A percentile compares a stretch with the other conserved stretches of the same genome.
phyloP scores from a whole-genome alignment of 805 yeast species.

The Candida loeiensis region DNA sequence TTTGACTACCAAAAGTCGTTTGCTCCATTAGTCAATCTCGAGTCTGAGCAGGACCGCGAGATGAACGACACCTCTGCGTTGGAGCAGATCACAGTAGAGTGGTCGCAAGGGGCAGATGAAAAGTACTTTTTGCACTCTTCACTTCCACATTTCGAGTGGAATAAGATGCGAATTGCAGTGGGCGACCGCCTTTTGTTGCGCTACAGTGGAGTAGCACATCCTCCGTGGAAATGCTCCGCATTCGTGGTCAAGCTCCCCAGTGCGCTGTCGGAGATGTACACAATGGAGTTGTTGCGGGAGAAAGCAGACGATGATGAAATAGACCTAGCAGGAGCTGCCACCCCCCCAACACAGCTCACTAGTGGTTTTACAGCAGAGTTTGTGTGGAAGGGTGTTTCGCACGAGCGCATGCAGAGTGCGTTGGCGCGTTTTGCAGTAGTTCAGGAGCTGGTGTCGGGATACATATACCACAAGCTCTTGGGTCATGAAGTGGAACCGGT shows the following conservation, averaged over 20 bases:
- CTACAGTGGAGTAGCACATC: constrained; percentile 46
- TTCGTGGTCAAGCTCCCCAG: constrained; percentile 69
- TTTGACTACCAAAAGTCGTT: constrained; percentile 80
- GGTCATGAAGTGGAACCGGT: constrained; percentile 74
- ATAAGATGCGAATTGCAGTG: constrained; percentile 66
- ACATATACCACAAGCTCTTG: constrained; percentile 69
- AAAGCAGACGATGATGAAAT: background rate
- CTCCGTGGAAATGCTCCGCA: constrained; percentile 67
- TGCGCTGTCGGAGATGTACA: constrained; percentile 2
- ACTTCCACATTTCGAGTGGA: constrained; percentile 62
- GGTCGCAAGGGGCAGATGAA: constrained; percentile 68
- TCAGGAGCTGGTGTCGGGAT: constrained; percentile 65
- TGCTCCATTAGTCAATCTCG: constrained; percentile 78
- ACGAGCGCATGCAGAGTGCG: constrained; percentile 80
- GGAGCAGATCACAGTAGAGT: constrained; percentile 65
- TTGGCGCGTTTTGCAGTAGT: constrained; percentile 67
- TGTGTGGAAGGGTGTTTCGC: constrained; percentile 85
- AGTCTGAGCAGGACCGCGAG: constrained; percentile 74
- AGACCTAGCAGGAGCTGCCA: background rate
- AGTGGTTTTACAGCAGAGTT: constrained; percentile 79
- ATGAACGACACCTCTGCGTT: constrained; percentile 74
- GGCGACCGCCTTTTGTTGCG: constrained; percentile 80
- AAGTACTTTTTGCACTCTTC: constrained; percentile 66
- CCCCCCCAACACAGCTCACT: constrained; percentile 49
- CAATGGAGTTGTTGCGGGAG: background rate